Evolutionary conservation across 2,329 filamentous ascomycete species (phyloP).

Genomic region (Venturia carpophila): DNA sequence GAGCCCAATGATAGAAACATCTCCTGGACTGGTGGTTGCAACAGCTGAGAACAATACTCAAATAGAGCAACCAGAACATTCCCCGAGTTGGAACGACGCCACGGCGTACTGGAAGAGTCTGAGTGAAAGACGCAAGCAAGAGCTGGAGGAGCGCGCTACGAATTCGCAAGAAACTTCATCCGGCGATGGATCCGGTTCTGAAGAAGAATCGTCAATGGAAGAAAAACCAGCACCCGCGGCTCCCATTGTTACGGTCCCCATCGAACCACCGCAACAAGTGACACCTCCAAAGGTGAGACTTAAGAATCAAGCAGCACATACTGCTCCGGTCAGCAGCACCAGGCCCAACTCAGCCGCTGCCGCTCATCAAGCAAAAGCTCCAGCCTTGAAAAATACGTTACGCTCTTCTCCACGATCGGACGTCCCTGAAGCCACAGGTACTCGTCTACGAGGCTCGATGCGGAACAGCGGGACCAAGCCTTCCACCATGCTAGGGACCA

Average conservation of each 20-base stretch:
- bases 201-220: conserved; percentile 34
- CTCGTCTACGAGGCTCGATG: conserved; percentile 10
- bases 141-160: conserved; percentile 34
- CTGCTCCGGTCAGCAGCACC: neutral
- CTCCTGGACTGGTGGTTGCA: conserved; percentile 16
- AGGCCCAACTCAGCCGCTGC: neutral
- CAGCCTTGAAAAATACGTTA: neutral
- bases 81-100: conserved; percentile 52
- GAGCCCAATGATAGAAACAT: conserved; percentile 40
- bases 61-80: conserved; percentile 16
- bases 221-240: conserved; percentile 23
- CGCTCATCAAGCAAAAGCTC: neutral
- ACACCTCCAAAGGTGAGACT: neutral
- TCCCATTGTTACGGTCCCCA: neutral
- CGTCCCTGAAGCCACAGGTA: neutral
- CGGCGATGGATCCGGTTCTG: neutral
- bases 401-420: neutral
- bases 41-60: neutral
- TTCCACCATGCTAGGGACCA: conserved; percentile 20
- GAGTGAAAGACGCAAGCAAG: conserved; percentile 51
- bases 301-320: neutral
- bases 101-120: conserved; percentile 64
- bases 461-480: conserved; percentile 15
- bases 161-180: neutral
- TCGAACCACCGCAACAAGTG: neutral